Evolutionary conservation across 1,284 basidiomycete genomes (phyloP), one percentile per base, ranked within the genome.

Genomic region (Agaricales sp.): DNA sequence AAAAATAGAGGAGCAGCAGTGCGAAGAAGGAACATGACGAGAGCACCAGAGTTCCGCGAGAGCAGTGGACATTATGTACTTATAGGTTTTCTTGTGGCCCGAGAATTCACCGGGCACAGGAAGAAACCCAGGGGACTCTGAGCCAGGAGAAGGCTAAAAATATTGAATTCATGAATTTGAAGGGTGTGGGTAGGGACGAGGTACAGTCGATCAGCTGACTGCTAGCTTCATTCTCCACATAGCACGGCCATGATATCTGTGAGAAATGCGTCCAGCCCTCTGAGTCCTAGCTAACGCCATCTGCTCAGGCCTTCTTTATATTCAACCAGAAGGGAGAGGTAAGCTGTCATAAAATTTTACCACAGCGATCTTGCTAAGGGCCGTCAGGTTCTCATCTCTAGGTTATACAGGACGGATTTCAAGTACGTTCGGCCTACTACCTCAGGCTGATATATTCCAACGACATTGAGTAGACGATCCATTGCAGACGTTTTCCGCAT

Each of bases 271-370:
- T 6, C 16, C 39, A 18, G 18, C 39, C 18, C 39, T 41, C 39
- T 11, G 39, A 8, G 4, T 41, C 39, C 4, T 20, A 41, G n/a
- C 19, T 41, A 4, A 41, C 39, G 14, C 39, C 13, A 41, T 16
- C 39, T 8, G 39, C 19, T 21, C 51, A 93, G 89, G 93, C 91
- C 48, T 94, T 97, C 80, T 97, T 97, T 69, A 90, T 96, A 55
- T 96, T 96, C 76, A 97, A 95, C 62, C 90, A 92, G 67, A 96
- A 96, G 68, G 94, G 93, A 63, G 94, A 97, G 79, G 91, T 92
- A 57, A 51, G 77, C 55, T 14, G 24, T 19, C 52, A 51, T 44
- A 46, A 35, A 47, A 22, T n/a, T 24, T 20, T n/a, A 43, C 30
- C 51, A 23, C 18, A 19, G n/a, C 38, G 50, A 22, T 26, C 47